Conservation (phyloP, 257 asterid genomes). For the Buddleja alternifolia region DNA sequence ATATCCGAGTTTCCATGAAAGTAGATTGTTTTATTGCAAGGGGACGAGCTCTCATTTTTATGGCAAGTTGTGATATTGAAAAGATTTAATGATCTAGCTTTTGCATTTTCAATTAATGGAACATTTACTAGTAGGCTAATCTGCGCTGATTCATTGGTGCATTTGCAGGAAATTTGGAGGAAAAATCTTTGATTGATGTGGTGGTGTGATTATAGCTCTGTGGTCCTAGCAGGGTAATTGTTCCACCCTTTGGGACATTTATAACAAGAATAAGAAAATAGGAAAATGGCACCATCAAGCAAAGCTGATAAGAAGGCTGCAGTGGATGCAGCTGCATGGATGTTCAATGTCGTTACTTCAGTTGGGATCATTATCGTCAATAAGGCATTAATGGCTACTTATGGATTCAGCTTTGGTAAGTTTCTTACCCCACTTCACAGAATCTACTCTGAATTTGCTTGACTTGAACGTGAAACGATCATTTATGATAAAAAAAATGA, state of each 20-base stretch:
- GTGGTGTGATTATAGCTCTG: conserved; percentile 33
- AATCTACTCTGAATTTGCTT: conserved; percentile 15
- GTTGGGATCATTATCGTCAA: conserved; percentile 95
- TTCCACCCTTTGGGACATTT: conserved; percentile 37
- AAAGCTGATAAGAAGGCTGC: conserved; percentile 97
- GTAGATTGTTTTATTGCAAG: not conserved
- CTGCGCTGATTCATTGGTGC: conserved; percentile 14
- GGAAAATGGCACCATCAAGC: conserved; percentile 80
- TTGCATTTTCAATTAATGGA: conserved; percentile 12
- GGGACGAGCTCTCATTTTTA: not conserved
- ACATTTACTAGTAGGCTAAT: not conserved
- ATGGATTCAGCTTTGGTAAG: conserved; percentile 96
- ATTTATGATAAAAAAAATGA: conserved; percentile 10
- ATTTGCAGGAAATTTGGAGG: conserved; percentile 34
- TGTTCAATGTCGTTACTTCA: conserved; percentile 94
- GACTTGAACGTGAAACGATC: not conserved
- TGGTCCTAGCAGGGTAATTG: conserved; percentile 56
- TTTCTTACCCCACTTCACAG: conserved; percentile 13
- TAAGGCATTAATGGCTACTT: conserved; percentile 96
- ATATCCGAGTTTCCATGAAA: not conserved
- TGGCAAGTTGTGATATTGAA: not conserved
- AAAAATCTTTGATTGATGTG: conserved; percentile 42
- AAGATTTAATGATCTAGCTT: not conserved
- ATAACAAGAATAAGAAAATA: conserved; percentile 25
- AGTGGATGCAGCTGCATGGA: conserved; percentile 89